Evolutionary conservation across 306 rosid species (phyloP), one percentile per base, ranked within the genome.

Genomic region (peach (Prunus persica)): DNA sequence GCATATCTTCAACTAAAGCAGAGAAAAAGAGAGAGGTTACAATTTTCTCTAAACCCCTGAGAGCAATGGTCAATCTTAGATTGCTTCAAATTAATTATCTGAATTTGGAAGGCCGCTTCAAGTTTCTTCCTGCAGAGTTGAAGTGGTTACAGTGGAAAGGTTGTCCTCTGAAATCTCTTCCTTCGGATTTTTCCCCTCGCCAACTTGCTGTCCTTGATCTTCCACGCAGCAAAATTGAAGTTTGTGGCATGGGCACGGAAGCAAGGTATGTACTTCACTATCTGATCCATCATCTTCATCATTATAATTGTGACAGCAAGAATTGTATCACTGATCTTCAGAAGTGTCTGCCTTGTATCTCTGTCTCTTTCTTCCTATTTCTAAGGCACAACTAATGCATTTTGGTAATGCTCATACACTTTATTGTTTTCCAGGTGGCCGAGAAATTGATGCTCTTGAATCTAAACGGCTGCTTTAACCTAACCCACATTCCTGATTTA

Each of bases 61-160:
- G 78, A 79, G 74, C 79, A 76, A 84, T 89, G 93, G 76, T 49
- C 51, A 80, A 76, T 8, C 74, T 89, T 71, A 75, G 86, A 73
- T 70, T 82, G 69, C 96, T 91, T 66, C 87, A 89, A 80, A 87
- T 89, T 63, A 87, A 91, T 74, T 18, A 86, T 76, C 47, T 76
- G 78, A 75, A 80, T 67, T 67, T 89, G 79, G 75, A 81, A 81
- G 96, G 96, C 2, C 43, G 74, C 55, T 67, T 73, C 38, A 76
- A 54, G 61, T 76, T 2, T 28, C 84, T 91, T 57, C 93, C 96
- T 8, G 70, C 74, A 24, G 76, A 66, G 58, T 63, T 91, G 78
- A 91, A 78, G 83, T 89, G 92, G 92, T 78, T 91, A 54, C 88
- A 91, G 61, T 91, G 93, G 96, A 87, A 73, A 76, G 87, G 73